These are phyloP conservation scores for Talaromyces amestolkiae DNA, from an alignment of 2,329 filamentous ascomycete species.

Conservation along the genomic window DNA sequence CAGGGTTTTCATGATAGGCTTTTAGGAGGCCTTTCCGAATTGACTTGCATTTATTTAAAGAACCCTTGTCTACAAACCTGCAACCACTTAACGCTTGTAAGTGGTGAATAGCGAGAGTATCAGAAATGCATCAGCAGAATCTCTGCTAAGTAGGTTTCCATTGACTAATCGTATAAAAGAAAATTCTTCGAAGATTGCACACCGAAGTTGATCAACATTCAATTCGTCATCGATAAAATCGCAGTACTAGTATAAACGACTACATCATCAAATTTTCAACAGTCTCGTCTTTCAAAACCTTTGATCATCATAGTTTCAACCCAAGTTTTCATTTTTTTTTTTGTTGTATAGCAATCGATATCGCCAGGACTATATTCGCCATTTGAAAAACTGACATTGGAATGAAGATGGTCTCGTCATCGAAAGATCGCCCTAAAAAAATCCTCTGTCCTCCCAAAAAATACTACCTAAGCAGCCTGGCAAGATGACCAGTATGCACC, in stretches of 20 bases:
- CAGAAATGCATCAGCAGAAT: not conserved
- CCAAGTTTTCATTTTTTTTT: not conserved
- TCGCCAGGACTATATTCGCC: not conserved
- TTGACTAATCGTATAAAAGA: not conserved
- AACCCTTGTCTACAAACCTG: not conserved
- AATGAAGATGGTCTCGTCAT: not conserved
- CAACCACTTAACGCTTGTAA: not conserved
- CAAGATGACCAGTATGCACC: constrained; percentile 19
- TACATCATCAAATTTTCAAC: not conserved
- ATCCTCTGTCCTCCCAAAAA: not conserved
- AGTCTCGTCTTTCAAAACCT: not conserved
- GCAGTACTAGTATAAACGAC: not conserved
- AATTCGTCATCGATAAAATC: not conserved
- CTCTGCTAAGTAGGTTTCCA: not conserved
- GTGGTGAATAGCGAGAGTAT: not conserved
- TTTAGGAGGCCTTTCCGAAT: not conserved
- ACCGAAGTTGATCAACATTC: not conserved
- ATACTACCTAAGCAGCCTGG: constrained; percentile 9
- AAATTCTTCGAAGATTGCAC: not conserved
- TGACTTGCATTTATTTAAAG: not conserved
- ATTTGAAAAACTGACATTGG: not conserved
- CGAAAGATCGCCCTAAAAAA: not conserved
- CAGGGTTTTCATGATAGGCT: not conserved
- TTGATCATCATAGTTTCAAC: not conserved
- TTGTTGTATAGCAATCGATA: not conserved